Conservation (phyloP, 2,329 filamentous ascomycete species). For the Didymellaceae sp. region DNA sequence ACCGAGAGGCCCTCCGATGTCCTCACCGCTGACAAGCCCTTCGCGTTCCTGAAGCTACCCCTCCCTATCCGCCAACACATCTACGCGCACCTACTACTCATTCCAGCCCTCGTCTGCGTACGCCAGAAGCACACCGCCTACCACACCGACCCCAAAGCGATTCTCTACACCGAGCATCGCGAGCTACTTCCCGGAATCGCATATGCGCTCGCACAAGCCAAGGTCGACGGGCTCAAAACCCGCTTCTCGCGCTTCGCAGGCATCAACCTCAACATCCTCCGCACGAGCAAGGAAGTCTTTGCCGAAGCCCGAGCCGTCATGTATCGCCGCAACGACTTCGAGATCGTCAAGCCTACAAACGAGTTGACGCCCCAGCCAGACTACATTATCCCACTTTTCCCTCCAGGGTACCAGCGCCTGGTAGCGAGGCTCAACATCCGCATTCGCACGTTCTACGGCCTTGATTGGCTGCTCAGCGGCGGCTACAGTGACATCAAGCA, state of each 20-base stretch:
- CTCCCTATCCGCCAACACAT: too few relatives aligned
- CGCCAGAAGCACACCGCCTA: too few relatives aligned
- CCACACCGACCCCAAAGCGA: conserved; percentile 21
- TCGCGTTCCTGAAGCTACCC: too few relatives aligned
- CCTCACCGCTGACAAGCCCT: too few relatives aligned
- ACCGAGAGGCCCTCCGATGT: too few relatives aligned
- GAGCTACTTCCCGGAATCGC: conserved; percentile 34
- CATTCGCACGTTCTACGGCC: conserved; percentile 29
- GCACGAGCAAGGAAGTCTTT: conserved; percentile 47
- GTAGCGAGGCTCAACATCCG: conserved; percentile 31
- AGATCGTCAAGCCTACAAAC: conserved; percentile 27
- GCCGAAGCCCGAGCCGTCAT: conserved; percentile 51
- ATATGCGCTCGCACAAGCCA: conserved; percentile 25
- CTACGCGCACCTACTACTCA: too few relatives aligned
- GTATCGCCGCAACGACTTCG: conserved; percentile 51
- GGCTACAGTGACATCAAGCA: conserved; percentile 30
- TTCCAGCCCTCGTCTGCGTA: too few relatives aligned
- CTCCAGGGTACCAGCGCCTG: conserved; percentile 22
- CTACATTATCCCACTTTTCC: conserved; percentile 34
- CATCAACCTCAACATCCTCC: conserved; percentile 41
- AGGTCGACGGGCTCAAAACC: conserved; percentile 23
- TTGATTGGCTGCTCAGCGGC: conserved; percentile 27
- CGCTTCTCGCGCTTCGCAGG: conserved; percentile 22
- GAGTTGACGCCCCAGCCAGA: conserved; percentile 30
- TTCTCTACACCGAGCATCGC: conserved; percentile 26